Percentiles rank a stretch among this genome's conserved stretches.
Evolutionary conservation across 2,329 filamentous ascomycete genomes (phyloP).

Genomic region (Aspergillus candidus): DNA sequence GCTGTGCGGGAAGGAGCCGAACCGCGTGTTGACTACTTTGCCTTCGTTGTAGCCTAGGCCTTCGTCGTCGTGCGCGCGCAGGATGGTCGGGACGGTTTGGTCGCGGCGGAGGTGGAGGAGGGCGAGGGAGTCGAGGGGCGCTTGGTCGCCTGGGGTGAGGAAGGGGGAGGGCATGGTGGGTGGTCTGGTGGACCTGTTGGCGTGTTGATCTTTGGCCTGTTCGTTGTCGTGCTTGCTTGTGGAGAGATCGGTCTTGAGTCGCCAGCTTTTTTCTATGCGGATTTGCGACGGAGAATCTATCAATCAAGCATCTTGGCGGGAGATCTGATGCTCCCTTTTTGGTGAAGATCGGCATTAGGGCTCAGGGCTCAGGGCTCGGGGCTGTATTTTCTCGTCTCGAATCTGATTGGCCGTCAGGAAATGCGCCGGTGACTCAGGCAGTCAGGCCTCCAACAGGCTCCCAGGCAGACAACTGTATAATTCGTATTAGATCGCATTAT

Average conservation of each 20-base stretch:
- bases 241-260: neutral
- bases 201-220: neutral
- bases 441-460: neutral
- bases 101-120: conserved; percentile 87
- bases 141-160: conserved; percentile 60
- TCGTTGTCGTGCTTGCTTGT: neutral
- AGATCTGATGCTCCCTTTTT: neutral
- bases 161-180: conserved; percentile 62
- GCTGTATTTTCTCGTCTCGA: neutral
- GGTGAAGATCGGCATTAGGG: conserved; percentile 5
- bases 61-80: conserved; percentile 56
- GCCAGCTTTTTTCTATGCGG: conserved; percentile 7
- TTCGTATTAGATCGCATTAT: neutral
- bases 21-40: conserved; percentile 81
- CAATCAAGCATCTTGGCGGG: neutral
- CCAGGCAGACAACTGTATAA: neutral
- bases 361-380: conserved; percentile 22
- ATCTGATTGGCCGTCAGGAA: conserved; percentile 3
- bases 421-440: conserved; percentile 6
- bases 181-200: neutral
- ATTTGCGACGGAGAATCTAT: conserved; percentile 6
- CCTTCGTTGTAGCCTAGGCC: conserved; percentile 70
- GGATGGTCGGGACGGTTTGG: conserved; percentile 68
- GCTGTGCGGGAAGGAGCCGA: conserved; percentile 81
- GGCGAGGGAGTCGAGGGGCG: conserved; percentile 63